These are phyloP conservation scores for Stentor coeruleus DNA, from an alignment of 73 alveolate species.

Conservation along the genomic window DNA sequence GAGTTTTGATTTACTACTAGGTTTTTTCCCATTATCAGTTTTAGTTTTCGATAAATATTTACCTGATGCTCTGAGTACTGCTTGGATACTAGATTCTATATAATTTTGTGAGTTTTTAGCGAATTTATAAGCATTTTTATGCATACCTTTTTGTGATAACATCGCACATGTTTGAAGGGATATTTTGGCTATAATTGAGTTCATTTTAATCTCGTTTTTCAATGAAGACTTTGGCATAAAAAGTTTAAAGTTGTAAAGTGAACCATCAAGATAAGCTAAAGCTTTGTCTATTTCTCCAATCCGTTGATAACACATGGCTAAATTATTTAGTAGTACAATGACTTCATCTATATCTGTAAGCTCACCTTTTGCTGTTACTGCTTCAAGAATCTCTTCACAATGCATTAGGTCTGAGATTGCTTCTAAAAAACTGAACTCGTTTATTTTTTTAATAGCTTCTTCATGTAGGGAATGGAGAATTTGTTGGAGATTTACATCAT, in stretches of 20 bases:
- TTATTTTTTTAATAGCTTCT: conserved; percentile 13
- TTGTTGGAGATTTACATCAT: background rate
- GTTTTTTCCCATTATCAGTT: background rate
- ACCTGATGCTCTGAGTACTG: background rate
- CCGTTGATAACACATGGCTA: conserved; percentile 11
- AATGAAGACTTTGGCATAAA: background rate
- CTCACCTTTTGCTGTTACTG: background rate
- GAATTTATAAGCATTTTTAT: background rate
- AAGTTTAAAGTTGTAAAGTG: background rate
- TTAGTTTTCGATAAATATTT: background rate
- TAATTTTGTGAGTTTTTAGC: background rate
- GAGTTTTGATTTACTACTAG: background rate
- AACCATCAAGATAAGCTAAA: conserved; percentile 15
- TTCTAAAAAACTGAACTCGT: background rate
- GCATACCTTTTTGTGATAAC: background rate
- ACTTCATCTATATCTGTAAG: background rate
- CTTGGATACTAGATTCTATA: background rate
- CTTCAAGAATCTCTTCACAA: conserved; percentile 1
- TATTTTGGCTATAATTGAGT: background rate
- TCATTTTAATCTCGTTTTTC: background rate
- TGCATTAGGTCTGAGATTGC: conserved; percentile 9
- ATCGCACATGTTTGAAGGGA: conserved; percentile 2
- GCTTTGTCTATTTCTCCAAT: conserved; percentile 22
- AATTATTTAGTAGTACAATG: background rate
- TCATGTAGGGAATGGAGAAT: background rate